Evolutionary conservation across 73 alveolate genomes (phyloP).

Genomic region (Blepharisma stoltei): DNA sequence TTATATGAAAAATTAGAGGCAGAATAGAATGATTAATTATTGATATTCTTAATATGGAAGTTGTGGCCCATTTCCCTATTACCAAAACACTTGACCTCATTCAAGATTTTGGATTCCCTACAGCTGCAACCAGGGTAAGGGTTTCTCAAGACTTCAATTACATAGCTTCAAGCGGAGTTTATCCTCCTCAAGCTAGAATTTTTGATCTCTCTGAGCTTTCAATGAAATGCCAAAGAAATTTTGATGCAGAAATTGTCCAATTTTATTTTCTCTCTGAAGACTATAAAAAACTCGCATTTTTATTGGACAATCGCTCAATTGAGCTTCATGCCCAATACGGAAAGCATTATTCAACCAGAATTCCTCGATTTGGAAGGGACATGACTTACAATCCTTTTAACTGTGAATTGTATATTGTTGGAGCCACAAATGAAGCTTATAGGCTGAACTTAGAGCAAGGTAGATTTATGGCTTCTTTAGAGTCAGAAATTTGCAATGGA

Average conservation of each 20-base stretch:
- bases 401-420: constrained; percentile 88
- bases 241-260: constrained; percentile 91
- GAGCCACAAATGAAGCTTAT: constrained; percentile 89
- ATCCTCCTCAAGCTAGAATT: constrained; percentile 90
- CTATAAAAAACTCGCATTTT: constrained; percentile 89
- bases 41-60: too few relatives aligned
- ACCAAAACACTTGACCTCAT: constrained; percentile 65
- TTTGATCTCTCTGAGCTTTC: constrained; percentile 89
- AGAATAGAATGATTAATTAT: too few relatives aligned
- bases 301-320: constrained; percentile 88
- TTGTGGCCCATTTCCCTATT: too few relatives aligned
- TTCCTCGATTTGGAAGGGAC: constrained; percentile 95
- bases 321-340: constrained; percentile 98
- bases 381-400: constrained; percentile 78
- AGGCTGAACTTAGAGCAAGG: constrained; percentile 87
- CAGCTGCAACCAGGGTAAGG: constrained; percentile 64
- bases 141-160: constrained; percentile 75
- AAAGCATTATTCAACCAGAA: constrained; percentile 81
- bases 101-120: constrained; percentile 80
- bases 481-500: constrained; percentile 58
- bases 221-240: constrained; percentile 91
- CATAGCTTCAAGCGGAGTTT: constrained; percentile 90
- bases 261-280: constrained; percentile 80
- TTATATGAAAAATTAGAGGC: too few relatives aligned
- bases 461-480: constrained; percentile 75